These are phyloP conservation scores for Blastobotrys elegans DNA, from an alignment of 1,139 yeast species.

Conservation along the genomic window DNA sequence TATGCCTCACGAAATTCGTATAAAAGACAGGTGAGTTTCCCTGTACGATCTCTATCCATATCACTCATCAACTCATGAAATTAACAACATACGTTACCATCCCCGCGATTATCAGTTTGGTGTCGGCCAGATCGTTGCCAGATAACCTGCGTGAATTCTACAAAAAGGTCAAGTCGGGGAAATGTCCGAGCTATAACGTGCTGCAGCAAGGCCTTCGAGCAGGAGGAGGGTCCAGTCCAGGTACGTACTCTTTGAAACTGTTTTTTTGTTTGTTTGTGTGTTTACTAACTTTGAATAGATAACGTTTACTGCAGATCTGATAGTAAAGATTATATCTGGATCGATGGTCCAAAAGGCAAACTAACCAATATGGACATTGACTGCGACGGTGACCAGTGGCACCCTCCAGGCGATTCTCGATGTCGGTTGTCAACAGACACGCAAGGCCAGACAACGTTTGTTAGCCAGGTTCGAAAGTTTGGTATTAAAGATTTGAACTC, in stretches of 20 bases:
- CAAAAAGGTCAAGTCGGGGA: background rate
- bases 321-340: background rate
- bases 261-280: too few species aligned
- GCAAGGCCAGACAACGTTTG: conserved; percentile 9
- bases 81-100: too few species aligned
- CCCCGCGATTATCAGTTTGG: background rate
- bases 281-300: too few species aligned
- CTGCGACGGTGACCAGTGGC: conserved; percentile 15
- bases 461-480: conserved; percentile 1
- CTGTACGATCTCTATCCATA: too few species aligned
- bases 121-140: background rate
- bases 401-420: conserved; percentile 6
- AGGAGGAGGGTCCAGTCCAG: background rate
- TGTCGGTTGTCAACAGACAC: conserved; percentile 12
- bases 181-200: conserved; percentile 2
- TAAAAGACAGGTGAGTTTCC: too few species aligned
- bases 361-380: conserved; percentile 16
- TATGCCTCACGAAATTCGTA: too few species aligned
- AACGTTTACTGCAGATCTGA: conserved; percentile 3
- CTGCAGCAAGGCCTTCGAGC: conserved; percentile 1
- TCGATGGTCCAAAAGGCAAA: conserved; percentile 3
- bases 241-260: too few species aligned
- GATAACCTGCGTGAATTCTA: conserved; percentile 5
- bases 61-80: too few species aligned
- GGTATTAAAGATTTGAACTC: conserved; percentile 11